phyloP scores from a whole-genome alignment of 805 yeast species.

The Nakazawaea holstii region DNA sequence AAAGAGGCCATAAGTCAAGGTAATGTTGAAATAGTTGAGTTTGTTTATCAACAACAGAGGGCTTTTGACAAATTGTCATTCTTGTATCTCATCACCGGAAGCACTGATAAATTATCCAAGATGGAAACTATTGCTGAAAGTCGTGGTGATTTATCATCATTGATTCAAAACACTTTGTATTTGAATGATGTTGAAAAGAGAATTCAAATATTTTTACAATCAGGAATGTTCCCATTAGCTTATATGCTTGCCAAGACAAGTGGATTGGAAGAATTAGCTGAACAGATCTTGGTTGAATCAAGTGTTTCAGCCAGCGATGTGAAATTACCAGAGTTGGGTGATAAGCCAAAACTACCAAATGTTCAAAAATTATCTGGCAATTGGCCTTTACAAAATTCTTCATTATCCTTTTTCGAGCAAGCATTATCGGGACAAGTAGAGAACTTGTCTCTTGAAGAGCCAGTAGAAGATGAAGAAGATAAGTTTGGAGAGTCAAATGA shows the following conservation, averaged over 20 bases:
- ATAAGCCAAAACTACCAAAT: constrained; percentile 37
- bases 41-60: constrained; percentile 82
- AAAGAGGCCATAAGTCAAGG: constrained; percentile 89
- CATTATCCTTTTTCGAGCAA: constrained; percentile 76
- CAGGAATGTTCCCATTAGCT: constrained; percentile 84
- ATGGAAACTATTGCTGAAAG: constrained; percentile 89
- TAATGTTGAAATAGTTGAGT: constrained; percentile 76
- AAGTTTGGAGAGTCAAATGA: constrained; percentile 27
- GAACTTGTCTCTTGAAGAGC: constrained; percentile 46
- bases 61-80: constrained; percentile 87
- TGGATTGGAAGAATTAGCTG: constrained; percentile 74
- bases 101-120: constrained; percentile 62
- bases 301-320: constrained; percentile 61
- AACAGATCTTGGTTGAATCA: constrained; percentile 62
- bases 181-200: constrained; percentile 71
- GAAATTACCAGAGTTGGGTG: constrained; percentile 50
- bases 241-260: constrained; percentile 87
- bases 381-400: constrained; percentile 81
- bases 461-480: constrained; percentile 19
- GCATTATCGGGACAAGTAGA: constrained; percentile 79
- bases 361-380: constrained; percentile 44
- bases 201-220: constrained; percentile 64
- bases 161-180: constrained; percentile 79
- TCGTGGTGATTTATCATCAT: constrained; percentile 73
- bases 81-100: constrained; percentile 82